A percentile compares a stretch with the other conserved stretches of the same genome.
These are phyloP conservation scores for Beverwykella pulmonaria DNA, from an alignment of 495 filamentous ascomycete genomes.

Conservation along the genomic window DNA sequence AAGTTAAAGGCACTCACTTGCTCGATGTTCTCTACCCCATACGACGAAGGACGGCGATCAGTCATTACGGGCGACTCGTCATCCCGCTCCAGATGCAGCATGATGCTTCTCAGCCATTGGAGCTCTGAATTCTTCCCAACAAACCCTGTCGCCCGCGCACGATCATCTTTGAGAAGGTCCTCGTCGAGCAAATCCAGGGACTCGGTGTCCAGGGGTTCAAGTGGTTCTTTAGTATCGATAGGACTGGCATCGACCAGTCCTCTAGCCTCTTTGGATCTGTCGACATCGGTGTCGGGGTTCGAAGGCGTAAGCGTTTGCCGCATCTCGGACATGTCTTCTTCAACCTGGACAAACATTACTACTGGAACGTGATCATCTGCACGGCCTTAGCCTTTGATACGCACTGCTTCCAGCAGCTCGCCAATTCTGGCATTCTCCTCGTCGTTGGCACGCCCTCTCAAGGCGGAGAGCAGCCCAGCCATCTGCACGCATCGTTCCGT, in stretches of 20 bases:
- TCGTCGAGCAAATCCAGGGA: conserved; percentile 22
- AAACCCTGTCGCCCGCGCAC: conserved; percentile 54
- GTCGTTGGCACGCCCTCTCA: background rate
- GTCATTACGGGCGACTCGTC: background rate
- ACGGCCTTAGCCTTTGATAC: background rate
- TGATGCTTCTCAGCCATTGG: conserved; percentile 58
- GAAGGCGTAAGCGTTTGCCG: background rate
- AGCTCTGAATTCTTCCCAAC: conserved; percentile 64
- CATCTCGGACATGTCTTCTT: conserved; percentile 16
- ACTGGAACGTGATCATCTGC: background rate
- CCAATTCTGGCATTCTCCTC: conserved; percentile 14
- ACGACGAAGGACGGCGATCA: conserved; percentile 18
- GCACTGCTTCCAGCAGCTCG: conserved; percentile 20
- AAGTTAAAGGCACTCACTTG: conserved; percentile 24
- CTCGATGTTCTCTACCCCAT: conserved; percentile 2
- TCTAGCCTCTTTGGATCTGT: background rate
- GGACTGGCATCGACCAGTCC: background rate
- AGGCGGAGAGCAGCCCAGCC: background rate
- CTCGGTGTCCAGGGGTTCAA: background rate
- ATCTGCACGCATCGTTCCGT: conserved; percentile 23
- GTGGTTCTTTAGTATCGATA: background rate
- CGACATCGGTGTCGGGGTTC: conserved; percentile 4
- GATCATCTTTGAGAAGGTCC: conserved; percentile 58
- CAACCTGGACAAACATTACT: conserved; percentile 7
- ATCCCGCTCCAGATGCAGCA: conserved; percentile 5